Evolutionary conservation across 495 filamentous ascomycete species (phyloP).

Genomic region (Daldinia loculata): DNA sequence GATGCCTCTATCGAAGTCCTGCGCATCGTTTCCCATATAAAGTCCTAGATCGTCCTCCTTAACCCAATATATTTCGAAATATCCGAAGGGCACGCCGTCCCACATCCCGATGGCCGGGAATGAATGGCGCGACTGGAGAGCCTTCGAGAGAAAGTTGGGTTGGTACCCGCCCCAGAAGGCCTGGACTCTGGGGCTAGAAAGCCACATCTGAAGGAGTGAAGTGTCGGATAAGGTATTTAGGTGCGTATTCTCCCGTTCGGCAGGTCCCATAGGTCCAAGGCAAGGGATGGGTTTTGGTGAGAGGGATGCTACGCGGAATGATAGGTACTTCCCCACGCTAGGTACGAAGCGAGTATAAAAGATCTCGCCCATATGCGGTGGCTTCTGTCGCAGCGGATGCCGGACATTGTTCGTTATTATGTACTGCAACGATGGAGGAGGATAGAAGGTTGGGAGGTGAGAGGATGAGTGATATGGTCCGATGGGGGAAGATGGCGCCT

Average conservation of each 20-base stretch:
- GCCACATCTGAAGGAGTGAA: conserved; percentile 86
- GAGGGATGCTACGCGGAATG: conserved; percentile 80
- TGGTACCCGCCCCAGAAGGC: conserved; percentile 81
- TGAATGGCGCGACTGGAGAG: conserved; percentile 72
- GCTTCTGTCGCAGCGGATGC: conserved; percentile 89
- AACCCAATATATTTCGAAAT: conserved; percentile 98
- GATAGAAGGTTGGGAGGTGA: conserved; percentile 90
- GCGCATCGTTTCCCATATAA: conserved; percentile 65
- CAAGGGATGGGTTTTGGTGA: conserved; percentile 62
- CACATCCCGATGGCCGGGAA: conserved; percentile 94
- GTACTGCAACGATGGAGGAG: conserved; percentile 82
- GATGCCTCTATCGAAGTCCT: conserved; percentile 86
- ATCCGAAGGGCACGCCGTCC: conserved; percentile 95
- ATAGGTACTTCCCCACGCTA: conserved; percentile 82
- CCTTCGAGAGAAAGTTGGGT: conserved; percentile 70
- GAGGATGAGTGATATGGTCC: conserved; percentile 79
- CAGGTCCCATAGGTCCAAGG: conserved; percentile 60
- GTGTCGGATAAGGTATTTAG: conserved; percentile 65
- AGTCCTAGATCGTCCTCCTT: conserved; percentile 86
- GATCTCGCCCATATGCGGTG: conserved; percentile 83
- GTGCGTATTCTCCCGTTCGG: conserved; percentile 46
- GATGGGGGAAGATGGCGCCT: conserved; percentile 50
- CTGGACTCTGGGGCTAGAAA: conserved; percentile 85
- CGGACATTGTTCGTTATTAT: conserved; percentile 79
- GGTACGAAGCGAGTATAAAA: conserved; percentile 91